Conservation (phyloP, 345 rosid species). For the Eucalyptus marginata region DNA sequence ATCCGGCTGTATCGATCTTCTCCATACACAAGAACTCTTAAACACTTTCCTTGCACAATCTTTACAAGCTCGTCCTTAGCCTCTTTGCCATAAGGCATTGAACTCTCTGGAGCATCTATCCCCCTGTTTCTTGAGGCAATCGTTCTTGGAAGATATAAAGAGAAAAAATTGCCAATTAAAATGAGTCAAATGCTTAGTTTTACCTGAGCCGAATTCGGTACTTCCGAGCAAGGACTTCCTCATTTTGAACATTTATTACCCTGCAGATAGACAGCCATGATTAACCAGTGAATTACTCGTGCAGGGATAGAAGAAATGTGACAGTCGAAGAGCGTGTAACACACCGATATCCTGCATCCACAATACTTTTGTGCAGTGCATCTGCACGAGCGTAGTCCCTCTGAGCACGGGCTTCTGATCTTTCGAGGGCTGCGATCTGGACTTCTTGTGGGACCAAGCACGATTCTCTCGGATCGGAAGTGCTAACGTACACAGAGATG, state of each 20-base stretch:
- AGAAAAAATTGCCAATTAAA: background rate
- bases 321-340: background rate
- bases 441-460: conserved; percentile 49
- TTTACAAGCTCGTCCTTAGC: conserved; percentile 50
- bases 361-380: conserved; percentile 49
- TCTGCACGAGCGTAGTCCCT: conserved; percentile 51
- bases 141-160: background rate
- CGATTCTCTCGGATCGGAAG: conserved; percentile 49
- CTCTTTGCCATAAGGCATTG: conserved; percentile 70
- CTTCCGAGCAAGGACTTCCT: conserved; percentile 68
- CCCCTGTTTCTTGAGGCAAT: conserved; percentile 30
- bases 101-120: conserved; percentile 76
- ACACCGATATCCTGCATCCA: conserved; percentile 63
- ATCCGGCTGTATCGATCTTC: conserved; percentile 65
- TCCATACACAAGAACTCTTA: conserved; percentile 48
- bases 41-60: conserved; percentile 51
- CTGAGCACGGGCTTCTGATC: conserved; percentile 50
- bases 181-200: background rate
- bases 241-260: conserved; percentile 22
- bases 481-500: conserved; percentile 53
- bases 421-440: conserved; percentile 33
- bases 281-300: background rate
- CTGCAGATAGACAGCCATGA: background rate
- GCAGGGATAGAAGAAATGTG: background rate
- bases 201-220: conserved; percentile 68